Conservation (phyloP, 2,329 filamentous ascomycete species). For the Coniella vitis region DNA sequence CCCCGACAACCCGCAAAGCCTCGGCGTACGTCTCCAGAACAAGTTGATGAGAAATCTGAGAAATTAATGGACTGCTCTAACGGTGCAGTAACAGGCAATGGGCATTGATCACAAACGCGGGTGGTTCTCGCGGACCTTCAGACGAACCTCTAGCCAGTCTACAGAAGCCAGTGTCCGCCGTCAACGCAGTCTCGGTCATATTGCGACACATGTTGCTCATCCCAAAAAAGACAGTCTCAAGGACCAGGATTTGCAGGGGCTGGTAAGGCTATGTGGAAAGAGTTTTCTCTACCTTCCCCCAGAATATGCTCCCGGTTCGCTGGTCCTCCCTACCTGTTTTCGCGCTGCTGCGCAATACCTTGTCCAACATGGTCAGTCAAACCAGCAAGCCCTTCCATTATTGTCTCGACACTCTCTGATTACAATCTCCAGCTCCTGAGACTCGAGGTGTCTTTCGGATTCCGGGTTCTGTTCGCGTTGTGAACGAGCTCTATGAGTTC, state of each 20-base stretch:
- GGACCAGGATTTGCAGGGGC: conserved; percentile 46
- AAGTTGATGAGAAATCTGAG: neutral
- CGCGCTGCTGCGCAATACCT: conserved; percentile 60
- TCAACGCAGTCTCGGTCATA: conserved; percentile 49
- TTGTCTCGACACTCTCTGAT: conserved; percentile 9
- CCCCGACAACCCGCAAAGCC: conserved; percentile 28
- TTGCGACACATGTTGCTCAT: conserved; percentile 40
- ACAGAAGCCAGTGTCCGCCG: conserved; percentile 30
- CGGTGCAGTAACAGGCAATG: neutral
- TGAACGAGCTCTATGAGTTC: conserved; percentile 56
- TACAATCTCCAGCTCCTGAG: conserved; percentile 26
- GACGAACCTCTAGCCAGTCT: conserved; percentile 21
- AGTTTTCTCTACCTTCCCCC: conserved; percentile 54
- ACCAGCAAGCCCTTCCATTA: neutral
- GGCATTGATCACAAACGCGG: conserved; percentile 9
- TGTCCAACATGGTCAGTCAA: conserved; percentile 46
- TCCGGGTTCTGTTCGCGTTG: conserved; percentile 49
- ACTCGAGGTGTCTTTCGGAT: conserved; percentile 58
- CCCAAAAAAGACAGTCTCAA: conserved; percentile 39
- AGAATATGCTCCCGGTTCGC: conserved; percentile 49
- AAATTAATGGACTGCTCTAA: neutral
- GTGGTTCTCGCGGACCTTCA: conserved; percentile 25
- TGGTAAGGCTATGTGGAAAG: conserved; percentile 57
- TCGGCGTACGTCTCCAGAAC: conserved; percentile 24
- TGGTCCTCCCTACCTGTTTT: conserved; percentile 58